Percentiles rank a stretch among this genome's conserved stretches.
Evolutionary conservation across 1,284 basidiomycete genomes (phyloP).

Genomic region (Stereum hirsutum): DNA sequence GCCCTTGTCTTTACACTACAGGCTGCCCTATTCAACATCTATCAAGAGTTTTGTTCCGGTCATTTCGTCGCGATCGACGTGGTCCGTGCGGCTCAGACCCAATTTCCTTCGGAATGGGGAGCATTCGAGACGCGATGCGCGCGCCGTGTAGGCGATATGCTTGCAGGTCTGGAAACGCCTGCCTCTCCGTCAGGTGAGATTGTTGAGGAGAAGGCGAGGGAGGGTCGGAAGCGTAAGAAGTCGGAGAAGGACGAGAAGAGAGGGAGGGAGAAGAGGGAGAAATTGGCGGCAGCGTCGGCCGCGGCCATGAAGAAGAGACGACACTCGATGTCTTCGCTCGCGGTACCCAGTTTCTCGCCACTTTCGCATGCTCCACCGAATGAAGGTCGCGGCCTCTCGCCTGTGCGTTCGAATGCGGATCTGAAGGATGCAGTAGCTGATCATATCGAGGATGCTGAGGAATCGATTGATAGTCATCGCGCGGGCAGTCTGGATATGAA

Average conservation of each 20-base stretch:
- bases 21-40: constrained; percentile 68
- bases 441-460: no score
- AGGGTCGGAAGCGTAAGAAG: not conserved
- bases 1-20: constrained; percentile 20
- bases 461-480: no score
- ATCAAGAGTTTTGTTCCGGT: constrained; percentile 78
- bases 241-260: not conserved
- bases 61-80: constrained; percentile 75
- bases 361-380: not conserved
- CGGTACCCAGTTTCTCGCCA: no score
- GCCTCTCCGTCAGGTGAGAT: no score
- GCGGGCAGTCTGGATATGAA: no score
- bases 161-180: no score
- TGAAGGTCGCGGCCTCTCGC: not conserved
- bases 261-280: not conserved
- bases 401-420: constrained; percentile 1
- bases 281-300: not conserved
- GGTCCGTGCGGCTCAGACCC: constrained; percentile 53
- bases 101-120: constrained; percentile 66
- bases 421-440: constrained; percentile 1
- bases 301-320: constrained; percentile 11
- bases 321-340: constrained; percentile 13
- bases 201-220: constrained; percentile 3
- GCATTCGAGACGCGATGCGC: constrained; percentile 66
- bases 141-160: constrained; percentile 1